Evolutionary conservation across 257 asterid species (phyloP).

Genomic region (Lantana camara): DNA sequence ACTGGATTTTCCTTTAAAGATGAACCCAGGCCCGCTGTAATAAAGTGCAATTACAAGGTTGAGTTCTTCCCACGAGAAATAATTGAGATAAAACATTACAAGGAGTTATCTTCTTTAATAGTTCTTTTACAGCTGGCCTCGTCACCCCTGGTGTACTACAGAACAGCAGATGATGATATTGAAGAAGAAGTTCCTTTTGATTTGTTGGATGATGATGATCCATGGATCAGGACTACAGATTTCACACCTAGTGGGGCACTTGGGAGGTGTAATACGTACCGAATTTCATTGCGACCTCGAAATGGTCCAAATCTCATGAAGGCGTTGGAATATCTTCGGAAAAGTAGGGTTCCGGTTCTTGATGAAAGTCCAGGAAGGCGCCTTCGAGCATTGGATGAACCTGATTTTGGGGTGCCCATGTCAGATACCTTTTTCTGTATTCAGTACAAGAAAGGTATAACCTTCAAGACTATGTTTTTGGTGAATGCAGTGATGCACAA

Average conservation of each 20-base stretch:
- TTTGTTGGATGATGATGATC: conserved; percentile 92
- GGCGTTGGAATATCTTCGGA: conserved; percentile 52
- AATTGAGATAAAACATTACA: conserved; percentile 48
- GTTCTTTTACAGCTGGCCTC: conserved; percentile 70
- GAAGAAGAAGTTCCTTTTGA: conserved; percentile 70
- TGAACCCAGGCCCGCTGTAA: conserved; percentile 41
- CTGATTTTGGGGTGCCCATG: conserved; percentile 58
- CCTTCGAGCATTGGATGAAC: conserved; percentile 49
- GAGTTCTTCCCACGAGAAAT: conserved; percentile 75
- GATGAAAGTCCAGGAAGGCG: conserved; percentile 10
- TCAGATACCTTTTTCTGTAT: conserved; percentile 65
- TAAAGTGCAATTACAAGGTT: conserved; percentile 72
- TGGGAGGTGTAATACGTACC: conserved; percentile 78
- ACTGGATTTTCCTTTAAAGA: conserved; percentile 60
- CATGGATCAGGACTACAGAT: conserved; percentile 93
- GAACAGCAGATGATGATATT: conserved; percentile 93
- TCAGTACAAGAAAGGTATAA: conserved; percentile 53
- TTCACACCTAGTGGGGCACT: conserved; percentile 77
- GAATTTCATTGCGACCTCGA: conserved; percentile 63
- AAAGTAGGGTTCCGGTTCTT: conserved; percentile 43
- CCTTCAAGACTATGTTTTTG: conserved; percentile 66
- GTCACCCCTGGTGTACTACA: conserved; percentile 65
- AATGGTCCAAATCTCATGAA: conserved; percentile 41
- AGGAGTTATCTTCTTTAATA: conserved; percentile 38
- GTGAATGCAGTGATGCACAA: conserved; percentile 79